phyloP scores from a whole-genome alignment of 306 rosid species.

The Sindora glabra region DNA sequence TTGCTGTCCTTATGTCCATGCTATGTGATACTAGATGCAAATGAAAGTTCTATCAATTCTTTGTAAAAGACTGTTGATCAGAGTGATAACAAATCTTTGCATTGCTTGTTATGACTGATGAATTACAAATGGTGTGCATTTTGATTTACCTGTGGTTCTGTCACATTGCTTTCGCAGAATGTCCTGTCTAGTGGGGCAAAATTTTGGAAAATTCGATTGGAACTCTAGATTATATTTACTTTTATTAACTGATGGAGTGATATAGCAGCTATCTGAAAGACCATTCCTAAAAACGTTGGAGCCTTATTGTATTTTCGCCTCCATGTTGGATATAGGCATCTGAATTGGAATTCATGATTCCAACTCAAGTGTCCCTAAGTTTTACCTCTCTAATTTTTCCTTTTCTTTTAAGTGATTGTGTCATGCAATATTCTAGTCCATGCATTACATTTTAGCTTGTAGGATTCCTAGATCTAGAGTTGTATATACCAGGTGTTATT shows the following conservation, averaged over 20 bases:
- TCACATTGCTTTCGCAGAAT: background rate
- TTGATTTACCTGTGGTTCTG: background rate
- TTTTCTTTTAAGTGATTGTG: too few species aligned
- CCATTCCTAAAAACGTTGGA: background rate
- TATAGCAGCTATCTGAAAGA: background rate
- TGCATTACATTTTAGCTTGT: too few species aligned
- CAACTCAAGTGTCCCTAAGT: too few species aligned
- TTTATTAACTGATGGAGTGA: background rate
- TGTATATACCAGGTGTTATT: too few species aligned
- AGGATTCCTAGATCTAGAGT: too few species aligned
- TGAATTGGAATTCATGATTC: too few species aligned
- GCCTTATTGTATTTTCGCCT: too few species aligned
- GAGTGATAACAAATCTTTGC: background rate
- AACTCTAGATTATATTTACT: too few species aligned
- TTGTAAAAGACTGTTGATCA: background rate
- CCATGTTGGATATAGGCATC: too few species aligned
- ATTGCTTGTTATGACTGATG: background rate
- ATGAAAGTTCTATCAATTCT: background rate
- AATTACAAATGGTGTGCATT: background rate
- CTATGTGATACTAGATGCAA: background rate
- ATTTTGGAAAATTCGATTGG: background rate
- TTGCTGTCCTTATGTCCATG: background rate
- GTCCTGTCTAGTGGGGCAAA: background rate
- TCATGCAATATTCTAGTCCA: too few species aligned
- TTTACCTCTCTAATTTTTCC: too few species aligned